These are phyloP conservation scores for Pseudoneurospora amorphoporcata DNA, from an alignment of 495 filamentous ascomycete species.

Conservation along the genomic window DNA sequence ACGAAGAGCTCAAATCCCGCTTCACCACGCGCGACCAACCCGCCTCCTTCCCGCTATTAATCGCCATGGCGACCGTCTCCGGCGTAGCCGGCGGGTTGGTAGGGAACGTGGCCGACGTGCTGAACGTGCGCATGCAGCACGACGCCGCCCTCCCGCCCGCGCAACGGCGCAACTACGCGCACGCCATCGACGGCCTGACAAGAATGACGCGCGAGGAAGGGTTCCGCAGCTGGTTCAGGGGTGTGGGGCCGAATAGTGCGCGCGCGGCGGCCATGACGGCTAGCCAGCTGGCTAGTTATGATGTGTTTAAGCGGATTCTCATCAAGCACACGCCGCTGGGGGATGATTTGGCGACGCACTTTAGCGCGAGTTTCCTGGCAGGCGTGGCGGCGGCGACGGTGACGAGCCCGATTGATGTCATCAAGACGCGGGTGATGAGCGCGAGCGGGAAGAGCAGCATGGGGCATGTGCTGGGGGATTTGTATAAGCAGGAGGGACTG, in stretches of 20 bases:
- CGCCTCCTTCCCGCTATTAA: constrained; percentile 58
- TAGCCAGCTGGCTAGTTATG: constrained; percentile 82
- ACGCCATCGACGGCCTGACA: constrained; percentile 78
- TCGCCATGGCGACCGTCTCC: constrained; percentile 71
- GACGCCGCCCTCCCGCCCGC: constrained; percentile 68
- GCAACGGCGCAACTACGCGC: constrained; percentile 75
- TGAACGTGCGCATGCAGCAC: constrained; percentile 98
- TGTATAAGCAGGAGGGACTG: constrained; percentile 67
- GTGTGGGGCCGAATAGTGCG: constrained; percentile 83
- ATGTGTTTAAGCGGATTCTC: constrained; percentile 75
- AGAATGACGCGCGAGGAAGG: constrained; percentile 80
- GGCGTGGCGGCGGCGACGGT: constrained; percentile 93
- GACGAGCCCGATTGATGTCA: constrained; percentile 90
- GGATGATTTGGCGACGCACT: constrained; percentile 76
- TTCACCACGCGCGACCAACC: constrained; percentile 31
- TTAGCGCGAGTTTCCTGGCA: constrained; percentile 73
- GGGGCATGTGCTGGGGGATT: constrained; percentile 49
- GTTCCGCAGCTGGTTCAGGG: constrained; percentile 61
- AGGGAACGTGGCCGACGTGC: constrained; percentile 88
- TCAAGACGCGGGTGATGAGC: constrained; percentile 94
- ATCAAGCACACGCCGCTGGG: constrained; percentile 56
- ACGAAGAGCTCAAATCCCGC: constrained; percentile 77
- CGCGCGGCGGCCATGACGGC: constrained; percentile 92
- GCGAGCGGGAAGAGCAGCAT: constrained; percentile 53
- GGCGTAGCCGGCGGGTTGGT: constrained; percentile 84